Evolutionary conservation across 495 filamentous ascomycete species (phyloP).

Genomic region (Bacidia rubella): DNA sequence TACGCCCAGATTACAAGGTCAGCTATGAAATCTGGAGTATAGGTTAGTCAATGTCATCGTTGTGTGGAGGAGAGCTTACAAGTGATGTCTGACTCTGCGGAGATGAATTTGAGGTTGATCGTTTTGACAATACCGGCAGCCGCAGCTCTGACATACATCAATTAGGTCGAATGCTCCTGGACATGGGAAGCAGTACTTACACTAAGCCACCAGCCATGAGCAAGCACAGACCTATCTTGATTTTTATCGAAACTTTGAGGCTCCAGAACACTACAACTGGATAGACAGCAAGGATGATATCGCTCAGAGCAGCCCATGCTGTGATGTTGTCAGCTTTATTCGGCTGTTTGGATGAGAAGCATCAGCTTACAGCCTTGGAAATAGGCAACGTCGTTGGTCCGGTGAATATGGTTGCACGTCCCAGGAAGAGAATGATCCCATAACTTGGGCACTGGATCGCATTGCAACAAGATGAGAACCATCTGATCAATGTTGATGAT

Average conservation of each 20-base stretch:
- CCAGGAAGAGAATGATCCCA: constrained; percentile 20
- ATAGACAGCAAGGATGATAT: constrained; percentile 25
- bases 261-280: constrained; percentile 23
- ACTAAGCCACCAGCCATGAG: constrained; percentile 27
- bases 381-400: constrained; percentile 18
- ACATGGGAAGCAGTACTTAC: too few relatives aligned
- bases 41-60: too few relatives aligned
- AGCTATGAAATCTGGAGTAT: constrained; percentile 12
- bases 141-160: too few relatives aligned
- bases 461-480: constrained; percentile 20
- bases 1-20: constrained; percentile 20
- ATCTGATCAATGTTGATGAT: constrained; percentile 18
- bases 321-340: background rate
- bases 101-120: constrained; percentile 18
- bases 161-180: background rate
- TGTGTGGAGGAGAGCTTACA: background rate
- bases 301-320: constrained; percentile 21
- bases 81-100: constrained; percentile 9
- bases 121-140: constrained; percentile 23
- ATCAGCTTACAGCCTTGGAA: constrained; percentile 19
- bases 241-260: constrained; percentile 22
- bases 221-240: constrained; percentile 23
- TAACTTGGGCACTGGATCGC: constrained; percentile 17
- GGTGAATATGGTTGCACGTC: constrained; percentile 17
- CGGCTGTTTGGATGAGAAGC: background rate